Conservation (phyloP, 1,284 basidiomycete species). For the Microbotryomycetes sp. region DNA sequence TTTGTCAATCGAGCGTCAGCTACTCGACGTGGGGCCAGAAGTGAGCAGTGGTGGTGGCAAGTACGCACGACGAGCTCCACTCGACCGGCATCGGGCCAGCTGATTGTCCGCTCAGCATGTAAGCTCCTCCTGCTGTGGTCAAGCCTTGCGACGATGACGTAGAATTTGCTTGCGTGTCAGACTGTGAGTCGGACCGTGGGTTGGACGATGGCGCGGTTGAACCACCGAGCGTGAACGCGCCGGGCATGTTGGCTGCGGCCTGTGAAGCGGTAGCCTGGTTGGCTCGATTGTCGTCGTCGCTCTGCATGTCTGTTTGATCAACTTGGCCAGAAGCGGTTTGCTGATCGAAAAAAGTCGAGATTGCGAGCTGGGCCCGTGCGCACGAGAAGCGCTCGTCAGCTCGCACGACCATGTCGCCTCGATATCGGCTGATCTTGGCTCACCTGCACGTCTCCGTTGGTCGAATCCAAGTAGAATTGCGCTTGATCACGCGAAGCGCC, state of each 20-base stretch:
- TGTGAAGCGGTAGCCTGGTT: constrained; percentile 10
- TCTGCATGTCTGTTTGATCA: too few relatives aligned
- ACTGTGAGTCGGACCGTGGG: too few relatives aligned
- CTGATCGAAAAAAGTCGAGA: too few relatives aligned
- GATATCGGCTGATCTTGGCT: too few relatives aligned
- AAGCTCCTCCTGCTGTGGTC: constrained; percentile 30
- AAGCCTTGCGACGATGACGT: constrained; percentile 7
- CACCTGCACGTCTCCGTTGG: constrained; percentile 41
- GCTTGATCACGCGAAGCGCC: constrained; percentile 41
- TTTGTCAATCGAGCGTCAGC: neutral
- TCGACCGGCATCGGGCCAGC: constrained; percentile 35
- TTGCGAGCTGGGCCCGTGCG: too few relatives aligned
- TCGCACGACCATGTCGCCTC: too few relatives aligned
- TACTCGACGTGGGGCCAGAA: neutral
- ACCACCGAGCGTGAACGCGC: too few relatives aligned
- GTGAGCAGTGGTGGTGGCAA: neutral
- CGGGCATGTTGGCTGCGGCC: too few relatives aligned
- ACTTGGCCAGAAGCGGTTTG: neutral
- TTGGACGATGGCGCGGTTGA: too few relatives aligned
- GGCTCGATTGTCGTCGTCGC: too few relatives aligned
- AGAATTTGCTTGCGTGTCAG: constrained; percentile 9
- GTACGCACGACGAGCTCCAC: constrained; percentile 21
- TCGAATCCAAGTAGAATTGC: constrained; percentile 42
- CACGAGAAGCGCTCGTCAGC: too few relatives aligned
- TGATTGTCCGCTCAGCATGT: constrained; percentile 42